Percentiles rank a stretch among this genome's conserved stretches.
Evolutionary conservation across 2,329 filamentous ascomycete genomes (phyloP).

Genomic region (Aplosporella prunicola): DNA sequence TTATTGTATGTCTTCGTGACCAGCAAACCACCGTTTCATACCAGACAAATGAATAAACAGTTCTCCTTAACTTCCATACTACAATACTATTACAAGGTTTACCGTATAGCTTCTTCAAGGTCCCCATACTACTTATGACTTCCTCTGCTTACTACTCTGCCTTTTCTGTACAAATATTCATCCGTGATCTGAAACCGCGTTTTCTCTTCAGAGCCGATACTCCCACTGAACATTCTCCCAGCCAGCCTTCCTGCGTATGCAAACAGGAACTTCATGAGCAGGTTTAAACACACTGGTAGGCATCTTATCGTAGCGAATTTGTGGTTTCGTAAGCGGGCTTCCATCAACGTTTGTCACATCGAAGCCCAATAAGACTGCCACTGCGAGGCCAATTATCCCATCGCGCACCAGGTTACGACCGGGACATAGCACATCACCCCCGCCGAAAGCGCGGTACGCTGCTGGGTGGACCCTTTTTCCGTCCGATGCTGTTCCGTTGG

Average conservation of each 20-base stretch:
- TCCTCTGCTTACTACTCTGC: too few relatives aligned
- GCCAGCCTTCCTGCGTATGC: neutral
- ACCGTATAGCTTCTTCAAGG: too few relatives aligned
- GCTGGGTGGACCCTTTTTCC: neutral
- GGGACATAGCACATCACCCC: slow-evolving; percentile 4
- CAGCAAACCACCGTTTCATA: too few relatives aligned
- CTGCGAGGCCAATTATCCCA: neutral
- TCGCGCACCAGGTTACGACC: neutral
- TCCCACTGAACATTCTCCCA: slow-evolving; percentile 6
- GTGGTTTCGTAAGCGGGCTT: neutral
- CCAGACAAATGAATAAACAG: too few relatives aligned
- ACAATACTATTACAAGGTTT: too few relatives aligned
- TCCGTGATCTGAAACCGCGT: too few relatives aligned
- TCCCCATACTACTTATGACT: too few relatives aligned
- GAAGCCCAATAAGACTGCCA: neutral
- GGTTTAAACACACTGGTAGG: neutral
- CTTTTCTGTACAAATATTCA: too few relatives aligned
- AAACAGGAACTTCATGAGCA: neutral
- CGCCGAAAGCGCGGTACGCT: slow-evolving; percentile 1
- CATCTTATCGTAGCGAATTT: neutral
- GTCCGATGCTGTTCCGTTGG: neutral
- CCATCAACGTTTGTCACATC: neutral
- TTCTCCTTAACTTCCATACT: too few relatives aligned
- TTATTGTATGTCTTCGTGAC: too few relatives aligned
- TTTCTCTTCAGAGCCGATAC: too few relatives aligned